Base-by-base conservation (phyloP, 306 rosid species). In the Castanospermum australe region DNA sequence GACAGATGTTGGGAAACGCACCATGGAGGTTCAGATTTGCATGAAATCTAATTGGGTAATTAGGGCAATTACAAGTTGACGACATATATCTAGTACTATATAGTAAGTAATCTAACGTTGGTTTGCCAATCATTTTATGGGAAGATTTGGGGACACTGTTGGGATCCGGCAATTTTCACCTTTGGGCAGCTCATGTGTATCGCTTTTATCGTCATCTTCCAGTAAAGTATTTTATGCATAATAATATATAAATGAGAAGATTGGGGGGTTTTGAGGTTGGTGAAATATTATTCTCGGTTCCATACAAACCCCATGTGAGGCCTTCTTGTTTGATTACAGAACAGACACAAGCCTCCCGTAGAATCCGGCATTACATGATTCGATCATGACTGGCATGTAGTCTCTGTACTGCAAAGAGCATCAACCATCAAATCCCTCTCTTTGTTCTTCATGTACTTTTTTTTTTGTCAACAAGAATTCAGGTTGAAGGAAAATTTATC, bases 281-380 rank as follows among this genome's bases (percentile, higher is more conserved):
- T 69, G 84, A 82, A 60, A 13, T 13, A 89, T 74, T 81, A 75
- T 84, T 87, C 86, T 35, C 66, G 10, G 30, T 56, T 71, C 36
- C 80, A 25, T 80, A n/a, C 80, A 75, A 48, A 78, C 62, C 75
- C 80, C 88, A 86, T 89, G 89, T 84, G 90, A 83, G 57, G 54
- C 24, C 24, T 33, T 62, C 25, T 62, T 62, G 68, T 35, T 62
- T 62, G 67, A 71, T 62, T 22, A 6, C 12, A 28, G 68, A 52
- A 51, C 35, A 9, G 76, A 59, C 71, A 62, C 45, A 81, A 55
- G 35, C 75, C 60, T 33, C 50, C 85, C 79, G 72, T 20, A 84
- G 15, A 86, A 77, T 77, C 79, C 87, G 87, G 83, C 57, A n/a
- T n/a, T n/a, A n/a, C n/a, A n/a, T n/a, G n/a, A n/a, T 55, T 5